phyloP scores from a whole-genome alignment of 1,139 yeast species.

The Scheffersomyces lignicola region DNA sequence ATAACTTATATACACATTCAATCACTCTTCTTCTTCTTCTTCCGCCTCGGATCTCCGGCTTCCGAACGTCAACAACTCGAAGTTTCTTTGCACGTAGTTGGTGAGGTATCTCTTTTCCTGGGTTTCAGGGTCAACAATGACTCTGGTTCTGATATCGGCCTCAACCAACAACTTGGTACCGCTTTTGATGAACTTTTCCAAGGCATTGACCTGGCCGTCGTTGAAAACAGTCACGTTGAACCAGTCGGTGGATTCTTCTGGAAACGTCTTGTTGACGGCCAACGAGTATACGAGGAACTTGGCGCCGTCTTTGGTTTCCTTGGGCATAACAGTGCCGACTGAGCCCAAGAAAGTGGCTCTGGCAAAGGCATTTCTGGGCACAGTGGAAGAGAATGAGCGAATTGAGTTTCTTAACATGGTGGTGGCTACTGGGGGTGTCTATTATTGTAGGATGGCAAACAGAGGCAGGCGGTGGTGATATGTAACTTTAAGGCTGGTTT shows the following conservation, averaged over 20 bases:
- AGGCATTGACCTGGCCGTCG: conserved; percentile 37
- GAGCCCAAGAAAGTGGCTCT: conserved; percentile 44
- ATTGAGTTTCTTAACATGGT: conserved; percentile 29
- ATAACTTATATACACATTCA: background rate
- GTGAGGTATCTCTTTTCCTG: conserved; percentile 32
- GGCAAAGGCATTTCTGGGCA: conserved; percentile 38
- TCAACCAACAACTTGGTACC: conserved; percentile 47
- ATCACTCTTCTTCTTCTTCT: conserved; percentile 7
- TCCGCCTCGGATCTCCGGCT: conserved; percentile 26
- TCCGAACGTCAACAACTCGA: conserved; percentile 42
- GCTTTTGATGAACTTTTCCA: conserved; percentile 40
- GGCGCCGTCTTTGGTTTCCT: conserved; percentile 39
- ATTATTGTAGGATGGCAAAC: conserved; percentile 1
- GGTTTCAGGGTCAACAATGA: conserved; percentile 34
- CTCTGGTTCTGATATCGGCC: conserved; percentile 39
- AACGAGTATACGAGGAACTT: conserved; percentile 44
- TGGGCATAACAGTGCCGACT: conserved; percentile 38
- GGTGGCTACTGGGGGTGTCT: conserved; percentile 1
- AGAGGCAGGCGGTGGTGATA: background rate
- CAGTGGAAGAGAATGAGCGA: conserved; percentile 37
- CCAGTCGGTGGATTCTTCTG: conserved; percentile 43
- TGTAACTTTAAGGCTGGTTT: conserved; percentile 1
- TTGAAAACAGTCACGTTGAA: conserved; percentile 43
- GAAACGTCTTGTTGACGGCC: conserved; percentile 41
- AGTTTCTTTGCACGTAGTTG: conserved; percentile 35